Evolutionary conservation across 805 yeast genomes (phyloP), one percentile per base, ranked within the genome.

Genomic region (Clavispora fructus): DNA sequence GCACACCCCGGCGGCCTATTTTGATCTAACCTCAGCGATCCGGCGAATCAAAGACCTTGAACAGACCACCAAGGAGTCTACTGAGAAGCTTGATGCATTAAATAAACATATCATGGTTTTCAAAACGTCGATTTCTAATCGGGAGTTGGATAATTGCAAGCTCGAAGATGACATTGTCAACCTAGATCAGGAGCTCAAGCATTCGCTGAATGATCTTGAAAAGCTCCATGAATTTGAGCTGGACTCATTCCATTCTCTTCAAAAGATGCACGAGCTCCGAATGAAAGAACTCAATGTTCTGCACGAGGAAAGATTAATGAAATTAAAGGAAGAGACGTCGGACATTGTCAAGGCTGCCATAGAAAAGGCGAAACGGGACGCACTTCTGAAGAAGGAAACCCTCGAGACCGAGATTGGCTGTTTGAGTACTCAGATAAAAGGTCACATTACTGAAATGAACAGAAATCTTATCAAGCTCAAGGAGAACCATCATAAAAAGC

Each of bases 261-360:
- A 40, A 59, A 61, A 40, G 54, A 60, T 19, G 25, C 42, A 31
- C 29, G 49, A 49, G 39, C 41, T 59, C n/a, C 49, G 56, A 6
- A 49, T 56, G 17, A 59, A 62, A 39, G 55, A 60, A 26, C 45
- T 60, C 32, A 47, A 52, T 17, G 38, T 57, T 8, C 56, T 52
- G 16, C 59, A 59, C 38, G 62, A 59, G 8, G 50, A 53, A 28
- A 53, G 53, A 38, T 43, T 65, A 12, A 49, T 56, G 23, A 40
- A 44, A 4, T 52, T 68, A 27, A 68, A 67, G 43, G 69, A 67
- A 39, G 47, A 43, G 6, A 57, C 62, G 11, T 51, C 60, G 1
- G 47, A 40, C 0, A 63, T 73, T 53, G 66, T 79, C 1, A 77
- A 77, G 35, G 45, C 55, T 1, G 49, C 74, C 6, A 64, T 74